Percentiles rank a stretch among this genome's conserved stretches.
These are phyloP conservation scores for Vararia minispora DNA, from an alignment of 768 basidiomycete genomes.

Conservation along the genomic window DNA sequence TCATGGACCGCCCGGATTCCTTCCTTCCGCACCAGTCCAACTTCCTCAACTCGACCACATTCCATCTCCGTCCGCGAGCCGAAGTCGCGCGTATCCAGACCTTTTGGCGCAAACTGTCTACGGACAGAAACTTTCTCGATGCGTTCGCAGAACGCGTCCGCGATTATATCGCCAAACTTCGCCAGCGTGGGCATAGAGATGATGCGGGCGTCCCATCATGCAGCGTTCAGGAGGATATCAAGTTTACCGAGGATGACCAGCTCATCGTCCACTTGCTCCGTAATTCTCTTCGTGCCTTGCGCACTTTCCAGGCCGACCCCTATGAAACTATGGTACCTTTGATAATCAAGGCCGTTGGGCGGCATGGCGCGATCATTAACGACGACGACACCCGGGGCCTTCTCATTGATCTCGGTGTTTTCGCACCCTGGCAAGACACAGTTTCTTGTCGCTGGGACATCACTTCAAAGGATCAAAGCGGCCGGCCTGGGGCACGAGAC, in stretches of 20 bases:
- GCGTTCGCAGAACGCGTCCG: constrained; percentile 42
- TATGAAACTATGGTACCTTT: constrained; percentile 39
- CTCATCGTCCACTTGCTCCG: constrained; percentile 48
- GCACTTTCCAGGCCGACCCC: constrained; percentile 49
- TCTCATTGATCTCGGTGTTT: constrained; percentile 60
- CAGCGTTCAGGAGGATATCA: constrained; percentile 18
- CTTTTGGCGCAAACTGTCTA: constrained; percentile 38
- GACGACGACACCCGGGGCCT: constrained; percentile 32
- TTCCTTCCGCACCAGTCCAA: constrained; percentile 39
- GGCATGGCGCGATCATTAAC: constrained; percentile 22
- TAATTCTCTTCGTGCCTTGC: constrained; percentile 36
- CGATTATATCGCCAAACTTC: constrained; percentile 24
- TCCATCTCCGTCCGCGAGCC: constrained; percentile 51
- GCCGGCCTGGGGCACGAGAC: too few species aligned
- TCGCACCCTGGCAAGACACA: constrained; percentile 73
- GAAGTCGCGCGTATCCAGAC: constrained; percentile 40
- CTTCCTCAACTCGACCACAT: constrained; percentile 38
- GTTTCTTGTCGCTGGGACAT: constrained; percentile 15
- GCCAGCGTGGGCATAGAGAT: too few species aligned
- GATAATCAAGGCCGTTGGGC: constrained; percentile 47
- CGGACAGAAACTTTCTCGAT: constrained; percentile 27
- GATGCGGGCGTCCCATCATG: too few species aligned
- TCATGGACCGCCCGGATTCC: constrained; percentile 41
- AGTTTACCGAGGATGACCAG: constrained; percentile 44
- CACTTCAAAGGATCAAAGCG: too few species aligned